A percentile compares a stretch with the other conserved stretches of the same genome.
These are phyloP conservation scores for Aspergillus floridensis DNA, from an alignment of 2,329 filamentous ascomycete genomes.

Conservation along the genomic window DNA sequence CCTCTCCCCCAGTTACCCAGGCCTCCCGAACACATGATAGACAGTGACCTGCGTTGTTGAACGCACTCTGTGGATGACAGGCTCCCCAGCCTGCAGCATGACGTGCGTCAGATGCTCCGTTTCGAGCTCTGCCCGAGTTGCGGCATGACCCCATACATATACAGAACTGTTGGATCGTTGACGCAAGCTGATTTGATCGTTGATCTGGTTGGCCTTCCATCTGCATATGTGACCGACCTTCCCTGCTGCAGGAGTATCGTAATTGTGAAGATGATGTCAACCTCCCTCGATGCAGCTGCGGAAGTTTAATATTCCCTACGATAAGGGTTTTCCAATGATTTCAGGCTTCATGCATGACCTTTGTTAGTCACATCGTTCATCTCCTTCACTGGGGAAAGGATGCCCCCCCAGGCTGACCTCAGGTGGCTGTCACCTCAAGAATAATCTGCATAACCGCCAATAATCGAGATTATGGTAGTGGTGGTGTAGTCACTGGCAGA, in stretches of 20 bases:
- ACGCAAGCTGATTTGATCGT: conserved; percentile 24
- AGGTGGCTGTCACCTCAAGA: conserved; percentile 17
- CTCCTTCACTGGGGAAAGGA: conserved; percentile 12
- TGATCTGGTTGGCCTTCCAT: conserved; percentile 14
- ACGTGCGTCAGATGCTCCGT: conserved; percentile 23
- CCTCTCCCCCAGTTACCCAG: conserved; percentile 5
- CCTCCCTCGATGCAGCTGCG: conserved; percentile 19
- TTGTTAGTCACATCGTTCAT: conserved; percentile 13
- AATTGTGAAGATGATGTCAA: conserved; percentile 27
- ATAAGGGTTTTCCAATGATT: conserved; percentile 14
- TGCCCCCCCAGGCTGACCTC: conserved; percentile 15
- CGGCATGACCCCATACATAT: conserved; percentile 20
- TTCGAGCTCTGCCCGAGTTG: conserved; percentile 15
- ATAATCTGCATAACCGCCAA: conserved; percentile 32
- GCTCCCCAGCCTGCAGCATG: conserved; percentile 13
- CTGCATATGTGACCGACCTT: conserved; percentile 21
- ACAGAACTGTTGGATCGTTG: conserved; percentile 20
- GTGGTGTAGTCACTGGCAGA: conserved; percentile 6
- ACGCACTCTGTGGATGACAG: conserved; percentile 13
- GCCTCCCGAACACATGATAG: conserved; percentile 16
- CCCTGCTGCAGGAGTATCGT: conserved; percentile 9
- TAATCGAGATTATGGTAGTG: conserved; percentile 21
- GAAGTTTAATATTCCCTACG: conserved; percentile 22
- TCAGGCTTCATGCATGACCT: conserved; percentile 13
- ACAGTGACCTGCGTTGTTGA: conserved; percentile 4